phyloP scores from a whole-genome alignment of 306 rosid species.

The Fragaria ananassa region DNA sequence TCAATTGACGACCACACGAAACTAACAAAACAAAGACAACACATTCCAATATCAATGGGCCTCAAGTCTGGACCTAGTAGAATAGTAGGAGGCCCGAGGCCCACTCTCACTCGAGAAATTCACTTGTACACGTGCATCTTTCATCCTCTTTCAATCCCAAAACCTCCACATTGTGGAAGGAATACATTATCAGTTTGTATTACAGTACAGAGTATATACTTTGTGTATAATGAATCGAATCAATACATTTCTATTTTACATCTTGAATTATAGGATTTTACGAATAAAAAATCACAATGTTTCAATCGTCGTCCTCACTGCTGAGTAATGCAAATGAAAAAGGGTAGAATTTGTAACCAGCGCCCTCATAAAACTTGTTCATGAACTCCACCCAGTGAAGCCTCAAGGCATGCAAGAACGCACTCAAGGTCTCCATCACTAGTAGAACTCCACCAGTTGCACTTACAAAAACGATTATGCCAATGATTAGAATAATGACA shows the following conservation, averaged over 20 bases:
- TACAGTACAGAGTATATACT: not conserved
- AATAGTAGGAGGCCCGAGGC: not conserved
- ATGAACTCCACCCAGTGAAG: conserved; percentile 89
- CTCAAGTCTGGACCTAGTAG: not conserved
- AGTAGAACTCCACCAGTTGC: conserved; percentile 78
- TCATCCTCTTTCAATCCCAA: not conserved
- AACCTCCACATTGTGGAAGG: not conserved
- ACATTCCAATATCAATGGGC: not conserved
- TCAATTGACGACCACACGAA: not conserved
- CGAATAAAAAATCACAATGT: not conserved
- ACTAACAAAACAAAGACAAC: not conserved
- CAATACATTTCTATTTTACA: not conserved
- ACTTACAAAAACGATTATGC: conserved; percentile 51
- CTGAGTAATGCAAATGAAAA: conserved; percentile 52
- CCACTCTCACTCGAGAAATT: not conserved
- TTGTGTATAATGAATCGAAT: not conserved
- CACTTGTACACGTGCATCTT: not conserved
- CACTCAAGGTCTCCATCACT: conserved; percentile 79
- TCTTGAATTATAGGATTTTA: not conserved
- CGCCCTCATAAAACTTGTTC: conserved; percentile 74
- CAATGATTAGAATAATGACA: conserved; percentile 47
- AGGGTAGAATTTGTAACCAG: conserved; percentile 72
- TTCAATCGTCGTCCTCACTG: conserved; percentile 57
- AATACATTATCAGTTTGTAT: not conserved
- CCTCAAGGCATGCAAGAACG: conserved; percentile 85